Conservation (phyloP, 1,139 yeast species). For the Geotrichum klebahnii region DNA sequence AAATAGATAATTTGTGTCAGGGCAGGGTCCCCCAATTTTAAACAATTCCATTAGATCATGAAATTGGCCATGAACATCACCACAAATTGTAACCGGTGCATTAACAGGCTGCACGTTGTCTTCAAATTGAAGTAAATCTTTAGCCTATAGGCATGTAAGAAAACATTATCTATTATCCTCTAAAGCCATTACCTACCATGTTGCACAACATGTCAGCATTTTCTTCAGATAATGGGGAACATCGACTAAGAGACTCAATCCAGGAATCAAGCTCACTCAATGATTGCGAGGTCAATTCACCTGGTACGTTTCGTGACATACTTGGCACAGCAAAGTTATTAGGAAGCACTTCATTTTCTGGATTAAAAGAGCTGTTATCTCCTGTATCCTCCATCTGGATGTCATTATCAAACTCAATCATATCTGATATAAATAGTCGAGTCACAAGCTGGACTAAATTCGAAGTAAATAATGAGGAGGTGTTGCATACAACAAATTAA, state of each 20-base stretch:
- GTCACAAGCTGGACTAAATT: too few species aligned
- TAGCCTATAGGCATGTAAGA: slow-evolving; percentile 8
- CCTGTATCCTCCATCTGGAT: slow-evolving; percentile 21
- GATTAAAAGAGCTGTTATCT: slow-evolving; percentile 4
- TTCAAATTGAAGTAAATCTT: slow-evolving; percentile 33
- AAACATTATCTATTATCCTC: not conserved
- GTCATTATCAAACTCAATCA: slow-evolving; percentile 19
- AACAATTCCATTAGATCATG: slow-evolving; percentile 83
- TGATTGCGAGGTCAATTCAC: slow-evolving; percentile 19
- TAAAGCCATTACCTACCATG: slow-evolving; percentile 31
- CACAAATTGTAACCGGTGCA: slow-evolving; percentile 86
- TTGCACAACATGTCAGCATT: slow-evolving; percentile 78
- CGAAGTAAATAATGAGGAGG: not conserved
- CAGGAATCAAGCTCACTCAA: slow-evolving; percentile 76
- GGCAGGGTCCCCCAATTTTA: slow-evolving; percentile 75
- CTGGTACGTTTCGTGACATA: slow-evolving; percentile 11
- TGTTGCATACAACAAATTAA: too few species aligned
- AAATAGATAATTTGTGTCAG: slow-evolving; percentile 65
- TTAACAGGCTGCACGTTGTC: slow-evolving; percentile 82
- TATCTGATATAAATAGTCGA: not conserved
- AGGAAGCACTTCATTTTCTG: slow-evolving; percentile 7
- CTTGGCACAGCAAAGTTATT: slow-evolving; percentile 2
- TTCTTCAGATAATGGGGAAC: slow-evolving; percentile 76
- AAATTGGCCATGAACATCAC: slow-evolving; percentile 91
- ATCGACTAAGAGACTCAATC: slow-evolving; percentile 73